Percentiles rank a stretch among this genome's conserved stretches.
phyloP scores from a whole-genome alignment of 305 asterid genomes.

The Fraxinus nigra region DNA sequence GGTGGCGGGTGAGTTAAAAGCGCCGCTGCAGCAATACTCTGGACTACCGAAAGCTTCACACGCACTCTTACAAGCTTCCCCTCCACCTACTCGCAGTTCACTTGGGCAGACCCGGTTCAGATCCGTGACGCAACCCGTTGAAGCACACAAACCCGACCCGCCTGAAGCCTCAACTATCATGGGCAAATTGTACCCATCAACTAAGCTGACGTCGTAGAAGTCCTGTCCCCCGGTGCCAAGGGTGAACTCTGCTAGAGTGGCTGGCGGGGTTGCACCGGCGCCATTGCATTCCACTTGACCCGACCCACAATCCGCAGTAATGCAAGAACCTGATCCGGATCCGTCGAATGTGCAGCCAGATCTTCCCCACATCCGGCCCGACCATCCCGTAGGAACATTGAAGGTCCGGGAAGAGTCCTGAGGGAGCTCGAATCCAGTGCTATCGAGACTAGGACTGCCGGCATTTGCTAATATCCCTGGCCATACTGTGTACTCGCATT shows the following conservation, averaged over 20 bases:
- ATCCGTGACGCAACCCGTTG: conserved; percentile 92
- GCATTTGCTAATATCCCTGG: conserved; percentile 91
- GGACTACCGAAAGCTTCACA: conserved; percentile 83
- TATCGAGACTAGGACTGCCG: conserved; percentile 69
- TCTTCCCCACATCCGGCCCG: conserved; percentile 92
- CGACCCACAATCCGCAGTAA: conserved; percentile 87
- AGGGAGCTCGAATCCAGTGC: conserved; percentile 86
- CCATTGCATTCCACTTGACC: conserved; percentile 77
- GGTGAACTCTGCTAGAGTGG: conserved; percentile 84
- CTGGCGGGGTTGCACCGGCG: conserved; percentile 89
- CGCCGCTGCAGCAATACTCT: conserved; percentile 89
- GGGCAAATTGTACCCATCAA: conserved; percentile 86
- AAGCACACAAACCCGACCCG: conserved; percentile 80
- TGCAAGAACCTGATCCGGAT: conserved; percentile 57
- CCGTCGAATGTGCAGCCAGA: conserved; percentile 67
- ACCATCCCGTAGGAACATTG: conserved; percentile 83
- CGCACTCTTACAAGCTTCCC: conserved; percentile 84
- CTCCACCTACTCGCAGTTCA: conserved; percentile 62
- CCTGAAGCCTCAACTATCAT: conserved; percentile 76
- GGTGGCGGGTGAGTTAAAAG: conserved; percentile 63
- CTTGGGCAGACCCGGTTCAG: conserved; percentile 76
- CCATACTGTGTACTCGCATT: conserved; percentile 81
- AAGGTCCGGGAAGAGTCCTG: conserved; percentile 58
- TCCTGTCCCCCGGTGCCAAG: conserved; percentile 69
- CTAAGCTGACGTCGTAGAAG: conserved; percentile 87